Base-by-base conservation (phyloP, 1,139 yeast genomes). In the Candida mesenterica region DNA sequence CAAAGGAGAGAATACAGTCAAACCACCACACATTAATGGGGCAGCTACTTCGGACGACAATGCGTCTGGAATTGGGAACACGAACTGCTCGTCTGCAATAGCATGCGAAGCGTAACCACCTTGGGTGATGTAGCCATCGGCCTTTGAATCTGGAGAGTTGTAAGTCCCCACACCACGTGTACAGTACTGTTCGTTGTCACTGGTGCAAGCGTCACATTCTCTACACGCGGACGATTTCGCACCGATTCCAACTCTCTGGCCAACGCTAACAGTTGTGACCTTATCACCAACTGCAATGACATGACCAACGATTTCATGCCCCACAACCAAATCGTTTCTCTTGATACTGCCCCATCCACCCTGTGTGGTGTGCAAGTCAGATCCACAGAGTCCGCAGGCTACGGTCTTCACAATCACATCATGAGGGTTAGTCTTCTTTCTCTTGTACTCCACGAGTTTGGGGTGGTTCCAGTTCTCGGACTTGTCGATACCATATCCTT, bases 21-120 rank as follows among this genome's bases (percentile, higher is more conserved):
- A 62, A 39, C 87, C 87, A 28, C 80, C 86, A 62, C 87, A 81
- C 64, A 80, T 60, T 52, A 81, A 65, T 17, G 86, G 85, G 13
- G 83, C 84, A 25, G 79, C 85, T 34, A 61, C 55, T 35, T 61
- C 65, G 17, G 71, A 56, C 15, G 62, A 57, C 41, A 78, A 52
- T 15, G 40, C 55, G n/a, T 77, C 80, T 15, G 87, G 87, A 39
- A 80, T 72, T 17, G 71, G 68, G 57, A 79, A 72, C 5, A 65
- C 77, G 49, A 74, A 76, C 37, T 66, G 61, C 47, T 76, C 77
- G 50, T 72, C 62, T 30, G 74, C 79, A 41, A 79, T 68, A 28
- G 75, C 59, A 54, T 75, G 77, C 30, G 78, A 70, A 7, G 86
- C 61, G 54, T 77, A 79, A 5, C 87, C 86, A 48, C 87, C 87